phyloP scores from a whole-genome alignment of 2,329 filamentous ascomycete genomes.

The Calonectria honghensis region DNA sequence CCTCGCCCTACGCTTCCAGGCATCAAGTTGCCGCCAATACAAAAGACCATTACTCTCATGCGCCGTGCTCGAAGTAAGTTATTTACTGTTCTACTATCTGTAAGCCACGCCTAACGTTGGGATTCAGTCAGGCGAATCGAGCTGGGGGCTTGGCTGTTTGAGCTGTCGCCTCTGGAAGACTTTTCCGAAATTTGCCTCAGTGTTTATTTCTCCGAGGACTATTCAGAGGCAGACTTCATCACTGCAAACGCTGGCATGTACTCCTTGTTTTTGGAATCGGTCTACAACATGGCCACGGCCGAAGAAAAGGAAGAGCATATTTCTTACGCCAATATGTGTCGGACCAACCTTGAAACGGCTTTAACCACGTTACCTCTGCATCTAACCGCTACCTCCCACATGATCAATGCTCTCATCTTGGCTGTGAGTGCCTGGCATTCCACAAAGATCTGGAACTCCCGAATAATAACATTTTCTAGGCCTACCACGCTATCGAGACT shows the following conservation, averaged over 20 bases:
- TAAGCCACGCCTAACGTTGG: background rate
- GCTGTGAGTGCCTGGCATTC: slow-evolving; percentile 40
- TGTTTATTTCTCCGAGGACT: slow-evolving; percentile 59
- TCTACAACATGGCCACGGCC: slow-evolving; percentile 15
- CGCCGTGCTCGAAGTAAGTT: slow-evolving; percentile 48
- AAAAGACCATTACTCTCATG: slow-evolving; percentile 50
- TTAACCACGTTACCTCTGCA: slow-evolving; percentile 58
- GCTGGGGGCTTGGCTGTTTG: slow-evolving; percentile 54
- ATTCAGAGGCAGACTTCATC: slow-evolving; percentile 58
- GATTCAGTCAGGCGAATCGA: slow-evolving; percentile 49
- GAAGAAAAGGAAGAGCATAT: slow-evolving; percentile 53
- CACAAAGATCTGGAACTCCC: background rate
- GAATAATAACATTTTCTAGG: slow-evolving; percentile 44
- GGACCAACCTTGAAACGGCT: slow-evolving; percentile 58
- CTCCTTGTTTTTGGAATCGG: slow-evolving; percentile 55
- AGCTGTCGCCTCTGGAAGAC: slow-evolving; percentile 54
- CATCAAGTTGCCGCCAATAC: slow-evolving; percentile 50
- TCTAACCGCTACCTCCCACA: slow-evolving; percentile 56
- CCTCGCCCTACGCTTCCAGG: slow-evolving; percentile 49
- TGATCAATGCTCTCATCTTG: slow-evolving; percentile 52
- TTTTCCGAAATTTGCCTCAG: slow-evolving; percentile 59
- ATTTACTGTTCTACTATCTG: background rate
- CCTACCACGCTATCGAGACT: slow-evolving; percentile 58
- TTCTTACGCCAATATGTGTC: slow-evolving; percentile 51
- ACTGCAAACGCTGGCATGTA: slow-evolving; percentile 59